Base-by-base conservation (phyloP, 768 basidiomycete species). In the Boletus coccyginus region DNA sequence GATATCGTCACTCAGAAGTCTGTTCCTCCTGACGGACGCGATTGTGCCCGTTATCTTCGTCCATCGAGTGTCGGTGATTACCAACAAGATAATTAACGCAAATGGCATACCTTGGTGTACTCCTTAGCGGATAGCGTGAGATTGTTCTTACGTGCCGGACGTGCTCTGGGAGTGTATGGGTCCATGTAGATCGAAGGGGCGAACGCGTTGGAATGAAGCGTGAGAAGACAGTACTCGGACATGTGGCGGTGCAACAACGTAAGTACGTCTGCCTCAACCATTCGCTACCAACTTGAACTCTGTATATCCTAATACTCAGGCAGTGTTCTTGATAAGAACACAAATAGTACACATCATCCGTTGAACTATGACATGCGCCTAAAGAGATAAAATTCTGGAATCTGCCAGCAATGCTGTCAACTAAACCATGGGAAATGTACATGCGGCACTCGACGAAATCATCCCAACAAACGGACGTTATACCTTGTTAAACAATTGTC, bases 1-100 rank as follows among this genome's bases (percentile, higher is more conserved):
- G 5, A 78, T 62, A 57, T 77, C 80, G 39, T 82, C 81, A 45
- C 76, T 75, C n/a, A 81, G 61, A 35, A 77, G 78, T 62, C 86
- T 78, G 64, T 81, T 84, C 49, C 86, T 79, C 51, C 90, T 78
- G 16, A 87, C 84, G 27, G 88, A 89, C 63, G 89, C 89, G 75
- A 92, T 90, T 3, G 90, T 92, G 11, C 87, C 87, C 8, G 90
- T 84, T 62, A 92, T 84, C 90, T 92, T 60, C 43, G 21, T 24
- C 51, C 56, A 63, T 52, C 53, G 43, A 41, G 42, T 19, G 35
- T 61, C 50, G 31, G 39, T 27, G 45, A 52, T 27, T 32, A 51
- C 29, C 16, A 29, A 7, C n/a, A 41, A 48, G 19, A 19, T 8
- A 42, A 33, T 17, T 11, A 24, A 27, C 49, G 29, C 46, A 52